Evolutionary conservation across 257 asterid genomes (phyloP), one percentile per base, ranked within the genome.

Genomic region (Ilex aquifolium): DNA sequence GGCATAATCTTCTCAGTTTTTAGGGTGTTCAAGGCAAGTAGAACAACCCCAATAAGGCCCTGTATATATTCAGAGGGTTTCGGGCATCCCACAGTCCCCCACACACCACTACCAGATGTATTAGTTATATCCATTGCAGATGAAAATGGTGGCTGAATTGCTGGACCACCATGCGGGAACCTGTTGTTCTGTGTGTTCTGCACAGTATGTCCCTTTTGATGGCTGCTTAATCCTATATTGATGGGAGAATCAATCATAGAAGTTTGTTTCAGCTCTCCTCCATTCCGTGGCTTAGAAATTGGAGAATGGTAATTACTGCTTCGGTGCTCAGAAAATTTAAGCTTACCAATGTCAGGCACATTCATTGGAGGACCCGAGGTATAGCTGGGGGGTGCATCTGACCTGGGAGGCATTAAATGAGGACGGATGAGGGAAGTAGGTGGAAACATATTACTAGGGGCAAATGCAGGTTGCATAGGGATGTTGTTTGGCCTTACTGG

Each of bases 1-100:
- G 98, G 98, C 91, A 85, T 66, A 73, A 91, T 74, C 80, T 81
- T 86, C 84, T 91, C 95, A 42, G 57, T 82, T 75, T 83, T 86
- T 56, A 91, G 88, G 66, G 91, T 81, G 83, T 86, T 83, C 79
- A 91, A 76, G 46, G 95, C 95, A 76, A 84, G 88, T 66, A 88
- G 71, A 68, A 88, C 60, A 53, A 88, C 82, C 74, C 96, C 98
- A 60, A 77, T 86, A 68, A 86, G 90, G 76, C 86, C 85, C 76
- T 86, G 96, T 46, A 77, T 36, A 75, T 91, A 71, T 56, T 85
- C 93, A 62, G 93, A 66, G 71, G 95, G 96, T 66, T 76, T 76
- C 21, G 91, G 84, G 66, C 80, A 70, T 75, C 89, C 95, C 13
- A 91, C 76, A 42, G 93, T 75, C 63, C 88, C 97, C 91, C 86